A percentile compares a stretch with the other conserved stretches of the same genome.
Conservation (phyloP, 2,329 filamentous ascomycete genomes). For the Tolypocladium tundrense region DNA sequence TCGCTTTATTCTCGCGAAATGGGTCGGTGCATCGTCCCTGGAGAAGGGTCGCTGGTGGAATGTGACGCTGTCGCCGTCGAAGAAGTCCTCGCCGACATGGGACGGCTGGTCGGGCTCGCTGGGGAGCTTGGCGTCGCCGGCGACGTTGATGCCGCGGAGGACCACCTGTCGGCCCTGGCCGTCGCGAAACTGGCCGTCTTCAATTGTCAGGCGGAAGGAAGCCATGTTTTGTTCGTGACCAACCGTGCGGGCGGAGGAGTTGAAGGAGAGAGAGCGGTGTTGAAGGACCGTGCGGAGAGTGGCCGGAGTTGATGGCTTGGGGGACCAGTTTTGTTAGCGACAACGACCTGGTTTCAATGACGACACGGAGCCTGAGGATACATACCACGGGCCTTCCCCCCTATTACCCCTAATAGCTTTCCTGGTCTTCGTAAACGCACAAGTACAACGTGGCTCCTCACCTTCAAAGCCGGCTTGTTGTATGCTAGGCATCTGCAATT, state of each 20-base stretch:
- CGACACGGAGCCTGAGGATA: neutral
- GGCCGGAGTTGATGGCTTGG: neutral
- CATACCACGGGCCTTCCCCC: neutral
- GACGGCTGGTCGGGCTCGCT: conserved; percentile 73
- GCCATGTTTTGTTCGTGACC: conserved; percentile 44
- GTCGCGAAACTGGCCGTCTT: conserved; percentile 79
- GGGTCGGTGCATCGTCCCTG: conserved; percentile 69
- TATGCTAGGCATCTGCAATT: neutral
- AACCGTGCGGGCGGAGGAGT: neutral
- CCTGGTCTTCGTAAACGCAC: too few relatives aligned
- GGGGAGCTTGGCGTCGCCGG: conserved; percentile 83
- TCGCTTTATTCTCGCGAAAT: conserved; percentile 76
- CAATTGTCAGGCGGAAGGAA: conserved; percentile 67
- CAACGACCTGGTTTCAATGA: neutral
- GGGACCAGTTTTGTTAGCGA: neutral
- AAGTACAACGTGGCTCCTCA: neutral
- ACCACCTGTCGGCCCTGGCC: conserved; percentile 72
- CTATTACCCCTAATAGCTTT: neutral
- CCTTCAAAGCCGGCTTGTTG: neutral
- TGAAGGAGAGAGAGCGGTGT: neutral
- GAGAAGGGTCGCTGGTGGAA: conserved; percentile 83
- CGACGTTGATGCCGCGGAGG: conserved; percentile 87
- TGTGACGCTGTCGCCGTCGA: conserved; percentile 82
- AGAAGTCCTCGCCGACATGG: conserved; percentile 69
- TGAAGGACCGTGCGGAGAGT: neutral